Percentiles rank a stretch among this genome's conserved stretches.
phyloP scores from a whole-genome alignment of 345 rosid genomes.

The Acer yangbiense region DNA sequence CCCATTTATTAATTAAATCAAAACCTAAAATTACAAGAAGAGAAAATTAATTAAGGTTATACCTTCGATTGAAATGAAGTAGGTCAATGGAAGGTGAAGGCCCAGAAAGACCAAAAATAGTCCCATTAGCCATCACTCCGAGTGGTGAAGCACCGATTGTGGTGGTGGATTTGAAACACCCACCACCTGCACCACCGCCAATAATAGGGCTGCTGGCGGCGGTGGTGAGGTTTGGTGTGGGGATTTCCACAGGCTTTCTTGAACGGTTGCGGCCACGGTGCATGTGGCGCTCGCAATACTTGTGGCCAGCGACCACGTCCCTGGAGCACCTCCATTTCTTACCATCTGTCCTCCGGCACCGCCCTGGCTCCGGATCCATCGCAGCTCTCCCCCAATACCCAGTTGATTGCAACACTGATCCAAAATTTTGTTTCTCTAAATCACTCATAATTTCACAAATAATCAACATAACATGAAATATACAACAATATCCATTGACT shows the following conservation, averaged over 20 bases:
- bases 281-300: constrained; percentile 99
- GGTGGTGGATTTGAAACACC: constrained; percentile 14
- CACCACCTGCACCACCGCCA: constrained; percentile 27
- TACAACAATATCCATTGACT: neutral
- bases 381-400: constrained; percentile 89
- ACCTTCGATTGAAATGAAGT: constrained; percentile 62
- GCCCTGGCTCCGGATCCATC: constrained; percentile 98
- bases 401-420: constrained; percentile 42
- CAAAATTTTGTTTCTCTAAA: neutral
- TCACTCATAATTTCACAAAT: neutral
- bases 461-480: neutral
- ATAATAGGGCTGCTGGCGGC: neutral
- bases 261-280: constrained; percentile 99
- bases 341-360: constrained; percentile 97
- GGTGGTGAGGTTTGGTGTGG: constrained; percentile 45
- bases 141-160: constrained; percentile 31
- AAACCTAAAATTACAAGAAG: no score
- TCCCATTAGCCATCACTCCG: constrained; percentile 38
- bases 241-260: constrained; percentile 99
- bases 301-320: constrained; percentile 85
- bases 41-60: constrained; percentile 25
- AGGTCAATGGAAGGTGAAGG: constrained; percentile 61
- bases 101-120: constrained; percentile 45
- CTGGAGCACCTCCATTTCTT: constrained; percentile 99
- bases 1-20: no score